A percentile compares a stretch with the other conserved stretches of the same genome.
These are phyloP conservation scores for Picea engelmannii DNA, from an alignment of 83 land plant genomes.

Conservation along the genomic window DNA sequence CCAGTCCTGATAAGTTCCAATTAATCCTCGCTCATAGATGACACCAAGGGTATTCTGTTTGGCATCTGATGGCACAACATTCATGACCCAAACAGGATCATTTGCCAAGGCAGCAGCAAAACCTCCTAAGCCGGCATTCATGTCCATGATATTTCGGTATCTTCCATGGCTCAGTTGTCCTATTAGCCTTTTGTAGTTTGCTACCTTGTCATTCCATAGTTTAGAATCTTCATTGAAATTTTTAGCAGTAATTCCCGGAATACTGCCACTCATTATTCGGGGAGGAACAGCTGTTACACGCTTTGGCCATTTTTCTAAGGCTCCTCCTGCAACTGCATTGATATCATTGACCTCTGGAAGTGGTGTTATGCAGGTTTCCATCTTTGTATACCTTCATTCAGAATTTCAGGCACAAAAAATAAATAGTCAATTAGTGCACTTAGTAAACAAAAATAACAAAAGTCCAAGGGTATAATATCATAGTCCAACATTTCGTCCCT, in stretches of 20 bases:
- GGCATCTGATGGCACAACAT: conserved; percentile 56
- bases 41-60: conserved; percentile 59
- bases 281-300: conserved; percentile 67
- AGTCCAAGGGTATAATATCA: neutral
- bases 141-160: conserved; percentile 27
- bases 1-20: conserved; percentile 78
- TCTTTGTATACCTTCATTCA: conserved; percentile 59
- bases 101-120: conserved; percentile 61
- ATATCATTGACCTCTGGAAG: conserved; percentile 48
- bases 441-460: neutral
- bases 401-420: neutral
- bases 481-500: neutral
- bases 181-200: neutral
- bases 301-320: conserved; percentile 72
- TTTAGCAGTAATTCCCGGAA: conserved; percentile 38
- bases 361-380: conserved; percentile 79
- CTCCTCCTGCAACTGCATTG: conserved; percentile 62
- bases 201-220: no score
- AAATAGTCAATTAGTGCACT: neutral
- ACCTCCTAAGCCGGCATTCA: conserved; percentile 73
- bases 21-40: conserved; percentile 71
- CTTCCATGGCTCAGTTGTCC: no score
- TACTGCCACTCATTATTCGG: conserved; percentile 47
- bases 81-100: conserved; percentile 77
- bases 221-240: conserved; percentile 33